Conservation (phyloP, 768 basidiomycete genomes). For the Mycena venus region DNA sequence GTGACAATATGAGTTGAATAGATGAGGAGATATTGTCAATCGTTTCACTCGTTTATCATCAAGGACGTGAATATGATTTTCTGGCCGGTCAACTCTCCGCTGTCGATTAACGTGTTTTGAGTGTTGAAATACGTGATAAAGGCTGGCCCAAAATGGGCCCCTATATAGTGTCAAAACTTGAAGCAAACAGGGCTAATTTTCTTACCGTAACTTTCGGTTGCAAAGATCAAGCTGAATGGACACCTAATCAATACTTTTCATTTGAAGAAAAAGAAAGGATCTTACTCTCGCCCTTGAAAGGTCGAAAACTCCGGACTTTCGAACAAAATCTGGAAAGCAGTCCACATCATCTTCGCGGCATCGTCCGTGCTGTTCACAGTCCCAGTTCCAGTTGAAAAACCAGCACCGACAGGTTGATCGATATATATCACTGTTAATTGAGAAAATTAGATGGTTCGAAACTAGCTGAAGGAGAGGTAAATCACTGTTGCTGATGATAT, state of each 20-base stretch:
- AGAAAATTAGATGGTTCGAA: slow-evolving; percentile 35
- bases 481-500: slow-evolving; percentile 63
- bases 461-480: slow-evolving; percentile 53
- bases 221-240: slow-evolving; percentile 55
- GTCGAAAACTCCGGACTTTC: slow-evolving; percentile 54
- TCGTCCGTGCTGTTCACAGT: slow-evolving; percentile 54
- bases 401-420: slow-evolving; percentile 62
- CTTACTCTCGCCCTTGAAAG: slow-evolving; percentile 56
- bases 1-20: not conserved
- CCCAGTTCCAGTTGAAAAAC: slow-evolving; percentile 58
- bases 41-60: slow-evolving; percentile 57
- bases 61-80: slow-evolving; percentile 55
- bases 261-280: not conserved
- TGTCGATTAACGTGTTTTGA: slow-evolving; percentile 55
- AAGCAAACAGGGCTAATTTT: not conserved
- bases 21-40: not conserved
- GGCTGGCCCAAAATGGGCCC: slow-evolving; percentile 52
- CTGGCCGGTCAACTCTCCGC: slow-evolving; percentile 49
- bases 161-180: not conserved
- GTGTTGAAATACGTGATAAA: slow-evolving; percentile 61
- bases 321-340: slow-evolving; percentile 60
- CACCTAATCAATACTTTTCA: not conserved
- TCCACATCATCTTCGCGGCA: slow-evolving; percentile 59
- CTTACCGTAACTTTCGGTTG: slow-evolving; percentile 61
- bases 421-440: slow-evolving; percentile 61